Conservation (phyloP, 768 basidiomycete genomes). For the Amanita rubescens region DNA sequence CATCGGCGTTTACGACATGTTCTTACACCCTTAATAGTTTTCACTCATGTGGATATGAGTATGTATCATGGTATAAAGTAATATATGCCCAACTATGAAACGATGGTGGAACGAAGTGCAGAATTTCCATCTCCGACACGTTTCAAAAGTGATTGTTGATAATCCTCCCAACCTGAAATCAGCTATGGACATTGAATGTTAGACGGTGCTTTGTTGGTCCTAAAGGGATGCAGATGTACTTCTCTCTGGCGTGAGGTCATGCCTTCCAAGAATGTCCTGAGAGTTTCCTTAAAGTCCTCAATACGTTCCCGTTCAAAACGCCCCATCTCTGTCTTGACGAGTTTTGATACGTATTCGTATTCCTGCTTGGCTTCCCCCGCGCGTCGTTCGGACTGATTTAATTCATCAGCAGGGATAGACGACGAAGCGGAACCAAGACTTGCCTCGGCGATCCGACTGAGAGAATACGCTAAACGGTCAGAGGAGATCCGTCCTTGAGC, state of each 20-base stretch:
- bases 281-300: conserved; percentile 81
- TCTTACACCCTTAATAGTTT: no score
- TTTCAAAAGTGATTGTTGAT: conserved; percentile 60
- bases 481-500: conserved; percentile 65
- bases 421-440: conserved; percentile 14
- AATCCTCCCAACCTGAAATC: conserved; percentile 73
- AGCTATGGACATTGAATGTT: conserved; percentile 36
- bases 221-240: conserved; percentile 28
- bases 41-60: not conserved
- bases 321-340: conserved; percentile 84
- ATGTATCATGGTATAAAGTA: not conserved
- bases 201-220: not conserved
- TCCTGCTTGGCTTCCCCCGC: conserved; percentile 80
- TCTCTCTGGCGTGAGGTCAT: conserved; percentile 84
- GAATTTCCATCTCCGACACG: conserved; percentile 17
- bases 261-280: conserved; percentile 80
- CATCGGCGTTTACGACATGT: not conserved
- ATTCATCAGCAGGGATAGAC: not conserved
- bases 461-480: conserved; percentile 65
- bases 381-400: conserved; percentile 69
- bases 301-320: conserved; percentile 92
- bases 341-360: conserved; percentile 80
- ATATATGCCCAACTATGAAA: not conserved
- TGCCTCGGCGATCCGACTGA: conserved; percentile 78
- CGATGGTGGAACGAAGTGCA: conserved; percentile 8